Evolutionary conservation across 129 eudicot species (phyloP), one percentile per base, ranked within the genome.

Genomic region (Smallanthus sonchifolius): DNA sequence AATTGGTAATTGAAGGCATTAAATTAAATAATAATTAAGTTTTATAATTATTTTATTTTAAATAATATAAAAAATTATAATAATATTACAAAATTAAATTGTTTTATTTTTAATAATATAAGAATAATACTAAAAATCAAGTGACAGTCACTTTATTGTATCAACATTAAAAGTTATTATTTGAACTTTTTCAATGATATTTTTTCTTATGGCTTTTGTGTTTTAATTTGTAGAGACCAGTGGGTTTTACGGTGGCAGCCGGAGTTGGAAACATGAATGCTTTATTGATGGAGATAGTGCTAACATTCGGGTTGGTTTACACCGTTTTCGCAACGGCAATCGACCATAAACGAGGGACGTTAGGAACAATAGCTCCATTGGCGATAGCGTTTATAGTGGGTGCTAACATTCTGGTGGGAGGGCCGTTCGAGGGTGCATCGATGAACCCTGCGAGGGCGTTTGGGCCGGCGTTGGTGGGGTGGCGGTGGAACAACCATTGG

Each of bases 371-470:
- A 47, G 92, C 98, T 0, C 96, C 95, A 2, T 83, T 90, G 7
- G 98, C 95, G 0, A 93, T 93, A 4, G 98, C 81, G 9, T 75
- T 93, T 35, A 84, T 93, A 3, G 78, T 90, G 2, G 98, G 96
- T 6, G 96, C 98, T 0, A 90, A 93, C 45, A 79, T 80, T 10
- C 90, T 93, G 16, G 96, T 90, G 2, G 96, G 96, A 19, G 98
- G 98, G 0, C 96, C 96, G 0, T 93, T 89, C 15, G 84, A 81
- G 0, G 98, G 98, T 1, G 98, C 96, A 5, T 57, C 95, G 0
- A 93, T 87, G 98, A 93, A 90, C 70, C 96, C 98, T 0, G 98
- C 98, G 0, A 78, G 98, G 75, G 96, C 95, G 0, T 92, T 92
- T 8, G 98, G 98, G n/a, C 98, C 98, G 0, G 90, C 98, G 4